Percentiles rank a stretch among this genome's conserved stretches.
Conservation (phyloP, 176 grass and related monocot species). For the Hyparrhenia diplandra region DNA sequence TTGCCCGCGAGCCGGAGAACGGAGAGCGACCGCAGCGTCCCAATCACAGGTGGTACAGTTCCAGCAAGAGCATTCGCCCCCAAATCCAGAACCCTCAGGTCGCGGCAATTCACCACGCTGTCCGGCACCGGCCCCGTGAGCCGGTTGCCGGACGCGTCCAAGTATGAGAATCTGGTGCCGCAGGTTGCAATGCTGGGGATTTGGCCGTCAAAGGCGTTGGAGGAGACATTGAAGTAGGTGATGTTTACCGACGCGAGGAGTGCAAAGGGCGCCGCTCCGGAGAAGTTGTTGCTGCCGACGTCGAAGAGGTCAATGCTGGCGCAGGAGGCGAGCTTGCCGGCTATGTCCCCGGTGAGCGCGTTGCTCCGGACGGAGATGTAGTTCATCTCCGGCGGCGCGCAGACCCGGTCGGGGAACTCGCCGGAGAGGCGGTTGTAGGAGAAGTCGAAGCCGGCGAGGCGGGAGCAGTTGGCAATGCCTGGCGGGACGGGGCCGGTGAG, state of each 20-base stretch:
- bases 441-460: constrained; percentile 86
- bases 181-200: constrained; percentile 62
- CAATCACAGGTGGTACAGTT: constrained; percentile 55
- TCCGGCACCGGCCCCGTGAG: constrained; percentile 52
- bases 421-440: constrained; percentile 91
- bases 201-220: constrained; percentile 69
- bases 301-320: constrained; percentile 74
- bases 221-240: constrained; percentile 94
- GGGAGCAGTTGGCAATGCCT: constrained; percentile 53
- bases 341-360: constrained; percentile 49
- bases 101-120: constrained; percentile 50
- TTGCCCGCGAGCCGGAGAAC: constrained; percentile 65
- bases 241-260: constrained; percentile 61
- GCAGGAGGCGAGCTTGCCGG: constrained; percentile 47
- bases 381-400: constrained; percentile 62
- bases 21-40: constrained; percentile 65
- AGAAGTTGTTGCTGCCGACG: constrained; percentile 70
- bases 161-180: constrained; percentile 45
- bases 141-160: constrained; percentile 77
- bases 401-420: constrained; percentile 59
- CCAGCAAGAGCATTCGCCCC: constrained; percentile 63
- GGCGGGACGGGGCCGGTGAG: constrained; percentile 57
- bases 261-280: constrained; percentile 52
- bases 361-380: constrained; percentile 84
- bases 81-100: constrained; percentile 71